Base-by-base conservation (phyloP, 768 basidiomycete species). In the Ramaria sp. region DNA sequence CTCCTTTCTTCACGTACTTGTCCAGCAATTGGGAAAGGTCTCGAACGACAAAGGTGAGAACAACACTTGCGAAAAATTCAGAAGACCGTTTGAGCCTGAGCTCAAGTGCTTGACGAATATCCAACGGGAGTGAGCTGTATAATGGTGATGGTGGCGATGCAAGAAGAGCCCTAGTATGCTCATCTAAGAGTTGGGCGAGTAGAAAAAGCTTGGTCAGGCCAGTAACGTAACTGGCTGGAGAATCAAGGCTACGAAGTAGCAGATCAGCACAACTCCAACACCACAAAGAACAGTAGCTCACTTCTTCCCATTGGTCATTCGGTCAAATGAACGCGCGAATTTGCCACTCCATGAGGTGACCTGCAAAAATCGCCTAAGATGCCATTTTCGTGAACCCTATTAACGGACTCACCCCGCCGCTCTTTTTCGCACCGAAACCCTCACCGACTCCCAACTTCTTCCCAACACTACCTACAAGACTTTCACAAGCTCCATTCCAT, bases 1-100 rank as follows among this genome's bases (percentile, higher is more conserved):
- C 90, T 69, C 88, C 89, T 66, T 88, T 88, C 76, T 92, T 92
- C 59, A 84, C 86, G 67, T 92, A 93, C 70, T 94, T 93, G 73
- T 94, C 92, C 58, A 94, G 73, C 48, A 94, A 70, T 62, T 85
- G 81, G 39, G 88, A 87, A 59, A 92, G 74, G 66, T 93, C 90
- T 51, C 83, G 82, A 62, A 95, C 82, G 62, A 95, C 89, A 65
- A 95, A 93, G 16, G 87, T 87, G 58, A 92, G 74, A 52, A 95
- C 80, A 57, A 93, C 89, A 51, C 77, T 86, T 24, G 87, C 87
- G 61, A 94, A 95, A 66, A 95, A 95, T 63, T 94, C 88, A n/a
- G 88, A 90, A 32, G 81, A 77, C 58, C 85, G 83, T 64, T 79
- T 82, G 55, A 95, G 77, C 66, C 82, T 84, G 61, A 76, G 71